Evolutionary conservation across 2,329 filamentous ascomycete species (phyloP).

Genomic region (Emergomyces orientalis): DNA sequence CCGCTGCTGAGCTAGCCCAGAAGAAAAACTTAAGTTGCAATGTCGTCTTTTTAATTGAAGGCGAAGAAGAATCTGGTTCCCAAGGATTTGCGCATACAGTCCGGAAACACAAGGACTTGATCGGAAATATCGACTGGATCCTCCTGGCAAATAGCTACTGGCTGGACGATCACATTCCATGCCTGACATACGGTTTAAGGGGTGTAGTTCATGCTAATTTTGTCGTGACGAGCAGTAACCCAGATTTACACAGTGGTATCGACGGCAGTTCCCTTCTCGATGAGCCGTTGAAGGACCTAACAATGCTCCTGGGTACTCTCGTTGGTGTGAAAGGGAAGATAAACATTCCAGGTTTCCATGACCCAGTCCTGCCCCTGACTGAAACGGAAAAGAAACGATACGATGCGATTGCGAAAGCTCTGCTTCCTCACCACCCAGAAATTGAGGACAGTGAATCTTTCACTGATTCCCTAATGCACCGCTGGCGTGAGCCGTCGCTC

Average conservation of each 20-base stretch:
- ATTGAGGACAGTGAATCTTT: constrained; percentile 58
- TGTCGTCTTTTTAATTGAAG: constrained; percentile 70
- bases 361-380: constrained; percentile 67
- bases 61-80: constrained; percentile 91
- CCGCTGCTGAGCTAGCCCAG: constrained; percentile 78
- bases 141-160: constrained; percentile 96
- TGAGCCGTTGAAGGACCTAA: constrained; percentile 85
- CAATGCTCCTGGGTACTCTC: constrained; percentile 69
- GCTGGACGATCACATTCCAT: constrained; percentile 92
- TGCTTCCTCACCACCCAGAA: constrained; percentile 62
- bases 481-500: constrained; percentile 90
- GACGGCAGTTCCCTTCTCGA: constrained; percentile 80
- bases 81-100: constrained; percentile 82
- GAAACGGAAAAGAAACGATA: constrained; percentile 70
- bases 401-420: constrained; percentile 68
- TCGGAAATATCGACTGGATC: constrained; percentile 89
- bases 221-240: constrained; percentile 73
- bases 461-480: constrained; percentile 76
- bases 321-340: constrained; percentile 74
- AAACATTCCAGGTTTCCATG: constrained; percentile 80
- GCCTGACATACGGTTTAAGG: constrained; percentile 84
- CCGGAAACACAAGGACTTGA: constrained; percentile 66
- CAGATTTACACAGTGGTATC: constrained; percentile 92
- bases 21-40: constrained; percentile 78
- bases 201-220: constrained; percentile 91